Evolutionary conservation across 2,329 filamentous ascomycete species (phyloP), one percentile per base, ranked within the genome.

Genomic region (Diaporthe sp.): DNA sequence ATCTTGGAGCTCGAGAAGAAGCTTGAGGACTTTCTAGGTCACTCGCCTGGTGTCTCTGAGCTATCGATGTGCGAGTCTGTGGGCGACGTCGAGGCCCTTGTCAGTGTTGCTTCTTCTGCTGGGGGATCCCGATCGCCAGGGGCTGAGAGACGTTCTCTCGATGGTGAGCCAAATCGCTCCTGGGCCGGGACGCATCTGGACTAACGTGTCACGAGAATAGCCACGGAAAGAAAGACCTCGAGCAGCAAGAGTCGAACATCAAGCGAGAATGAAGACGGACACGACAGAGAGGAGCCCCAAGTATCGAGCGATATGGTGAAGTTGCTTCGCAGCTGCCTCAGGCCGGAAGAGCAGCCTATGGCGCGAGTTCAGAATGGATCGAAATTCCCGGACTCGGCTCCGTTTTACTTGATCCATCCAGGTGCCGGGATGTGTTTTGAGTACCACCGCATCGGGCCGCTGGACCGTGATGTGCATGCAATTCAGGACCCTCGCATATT

Each of bases 31-130:
- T 61, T 42, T 37, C 37, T 61, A 6, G 58, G 58, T 13, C 58
- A 44, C 17, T 61, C 65, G n/a, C 47, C 65, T 42, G 65, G 47
- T 53, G 65, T 70, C 22, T 70, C 58, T 61, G 22, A 61, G 7
- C 17, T 61, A 28, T 42, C 58, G 0, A 61, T 61, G 58, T 61
- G 58, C 37, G 58, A 61, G 6, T 61, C 10, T 25, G 58, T 61
- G 20, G 58, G 58, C 25, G 58, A 61, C n/a, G 58, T 61, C 37
- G 37, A 61, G 37, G 17, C 13, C 37, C 58, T 61, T 25, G 58
- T 61, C 37, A 15, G 10, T 25, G 37, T 25, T 61, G 34, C 58
- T 28, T 42, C 57, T 39, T 39, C 37, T 42, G 12, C 22, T 25
- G 58, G 25, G 8, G 37, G 58, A 44, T 25, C 8, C 2, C 20